These are phyloP conservation scores for Aureobasidium sp. DNA, from an alignment of 2,329 filamentous ascomycete genomes.

Conservation along the genomic window DNA sequence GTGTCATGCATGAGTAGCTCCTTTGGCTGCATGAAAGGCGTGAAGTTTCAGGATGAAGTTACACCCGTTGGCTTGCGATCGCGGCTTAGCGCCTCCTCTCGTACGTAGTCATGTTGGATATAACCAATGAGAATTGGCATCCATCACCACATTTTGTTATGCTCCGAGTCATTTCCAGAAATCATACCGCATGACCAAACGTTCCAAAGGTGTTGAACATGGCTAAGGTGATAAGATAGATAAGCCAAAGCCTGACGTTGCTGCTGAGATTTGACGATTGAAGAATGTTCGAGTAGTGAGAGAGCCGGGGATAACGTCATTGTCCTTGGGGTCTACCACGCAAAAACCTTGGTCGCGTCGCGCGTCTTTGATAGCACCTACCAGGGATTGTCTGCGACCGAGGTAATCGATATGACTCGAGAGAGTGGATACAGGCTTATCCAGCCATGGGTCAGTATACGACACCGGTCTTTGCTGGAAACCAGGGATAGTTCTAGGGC, in stretches of 20 bases:
- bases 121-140: background rate
- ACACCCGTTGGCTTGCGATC: background rate
- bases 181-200: background rate
- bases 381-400: background rate
- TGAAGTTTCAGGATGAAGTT: slow-evolving; percentile 12
- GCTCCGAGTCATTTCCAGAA: slow-evolving; percentile 1
- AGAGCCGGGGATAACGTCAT: background rate
- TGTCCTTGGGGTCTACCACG: background rate
- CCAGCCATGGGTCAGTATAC: slow-evolving; percentile 5
- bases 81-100: background rate
- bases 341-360: slow-evolving; percentile 8
- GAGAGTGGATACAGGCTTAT: slow-evolving; percentile 1
- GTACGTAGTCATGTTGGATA: background rate
- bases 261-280: background rate
- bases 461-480: background rate
- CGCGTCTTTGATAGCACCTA: background rate
- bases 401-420: background rate
- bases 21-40: slow-evolving; percentile 9
- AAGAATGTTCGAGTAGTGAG: background rate
- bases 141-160: slow-evolving; percentile 2
- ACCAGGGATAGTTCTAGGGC: background rate
- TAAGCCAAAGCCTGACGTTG: background rate
- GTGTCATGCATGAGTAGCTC: slow-evolving; percentile 13
- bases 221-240: background rate
- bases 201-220: background rate